Evolutionary conservation across 108 stramenopile species (phyloP).

Genomic region (Seminavis robusta): DNA sequence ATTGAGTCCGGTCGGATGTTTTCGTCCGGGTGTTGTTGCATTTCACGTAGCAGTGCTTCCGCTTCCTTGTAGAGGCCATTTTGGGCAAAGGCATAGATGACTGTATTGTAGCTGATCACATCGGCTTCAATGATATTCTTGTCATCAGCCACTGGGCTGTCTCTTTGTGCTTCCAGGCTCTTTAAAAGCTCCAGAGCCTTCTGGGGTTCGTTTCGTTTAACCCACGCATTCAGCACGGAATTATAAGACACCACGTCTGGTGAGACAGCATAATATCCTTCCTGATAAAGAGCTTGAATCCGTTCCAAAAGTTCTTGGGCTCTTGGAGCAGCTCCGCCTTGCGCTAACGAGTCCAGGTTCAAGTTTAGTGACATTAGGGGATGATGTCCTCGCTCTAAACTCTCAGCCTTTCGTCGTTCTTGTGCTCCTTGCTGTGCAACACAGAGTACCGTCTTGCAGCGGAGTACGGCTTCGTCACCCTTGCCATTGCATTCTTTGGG

Average conservation of each 20-base stretch:
- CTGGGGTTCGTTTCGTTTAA: constrained; percentile 20
- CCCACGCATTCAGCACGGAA: constrained; percentile 74
- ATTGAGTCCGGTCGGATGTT: constrained; percentile 44
- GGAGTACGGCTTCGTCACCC: too few species aligned
- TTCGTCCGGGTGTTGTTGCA: constrained; percentile 19
- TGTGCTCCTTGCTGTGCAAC: too few species aligned
- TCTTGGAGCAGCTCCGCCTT: constrained; percentile 42
- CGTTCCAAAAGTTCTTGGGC: constrained; percentile 68
- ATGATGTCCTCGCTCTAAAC: too few species aligned
- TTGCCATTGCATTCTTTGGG: too few species aligned
- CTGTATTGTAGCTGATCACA: constrained; percentile 40
- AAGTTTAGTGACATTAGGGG: constrained; percentile 69
- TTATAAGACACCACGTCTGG: constrained; percentile 61
- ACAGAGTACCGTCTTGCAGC: too few species aligned
- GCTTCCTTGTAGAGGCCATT: constrained; percentile 21
- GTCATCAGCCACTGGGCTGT: not conserved
- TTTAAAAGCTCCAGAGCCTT: constrained; percentile 12
- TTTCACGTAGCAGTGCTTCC: constrained; percentile 24
- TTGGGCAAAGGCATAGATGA: constrained; percentile 52
- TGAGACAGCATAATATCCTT: constrained; percentile 69
- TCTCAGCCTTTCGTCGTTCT: too few species aligned
- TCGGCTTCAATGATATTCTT: not conserved
- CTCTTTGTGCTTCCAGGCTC: not conserved
- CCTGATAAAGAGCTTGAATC: constrained; percentile 55
- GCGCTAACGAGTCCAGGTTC: constrained; percentile 67